Conservation (phyloP, 164 flowering plant genomes). For the Platanus orientalis region DNA sequence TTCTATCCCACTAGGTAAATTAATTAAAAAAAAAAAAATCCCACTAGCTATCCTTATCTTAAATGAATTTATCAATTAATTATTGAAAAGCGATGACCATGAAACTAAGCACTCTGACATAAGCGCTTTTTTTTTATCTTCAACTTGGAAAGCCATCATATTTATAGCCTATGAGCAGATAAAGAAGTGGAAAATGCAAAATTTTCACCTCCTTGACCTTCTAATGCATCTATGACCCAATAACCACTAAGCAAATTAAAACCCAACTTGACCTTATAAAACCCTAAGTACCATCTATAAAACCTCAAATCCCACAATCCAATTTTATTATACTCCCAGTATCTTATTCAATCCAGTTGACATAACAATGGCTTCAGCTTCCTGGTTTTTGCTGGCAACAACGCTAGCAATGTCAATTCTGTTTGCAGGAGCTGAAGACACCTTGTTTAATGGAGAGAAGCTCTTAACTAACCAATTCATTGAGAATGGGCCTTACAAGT, state of each 20-base stretch:
- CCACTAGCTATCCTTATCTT: too few species aligned
- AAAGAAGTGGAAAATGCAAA: slow-evolving; percentile 1
- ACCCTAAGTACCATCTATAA: background rate
- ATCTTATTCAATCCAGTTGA: too few species aligned
- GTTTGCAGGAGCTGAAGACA: slow-evolving; percentile 26
- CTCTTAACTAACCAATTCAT: slow-evolving; percentile 22
- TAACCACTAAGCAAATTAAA: too few species aligned
- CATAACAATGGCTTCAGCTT: background rate
- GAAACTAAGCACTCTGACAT: too few species aligned
- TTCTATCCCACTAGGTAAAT: too few species aligned
- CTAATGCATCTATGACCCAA: too few species aligned
- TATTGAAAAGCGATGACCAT: too few species aligned
- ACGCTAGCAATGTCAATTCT: slow-evolving; percentile 4
- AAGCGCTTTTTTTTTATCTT: too few species aligned
- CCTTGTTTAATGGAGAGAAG: slow-evolving; percentile 26
- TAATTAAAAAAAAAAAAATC: too few species aligned
- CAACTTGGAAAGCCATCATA: too few species aligned
- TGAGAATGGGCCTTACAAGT: slow-evolving; percentile 29
- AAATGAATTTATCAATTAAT: too few species aligned
- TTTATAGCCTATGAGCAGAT: background rate
- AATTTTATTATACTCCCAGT: too few species aligned
- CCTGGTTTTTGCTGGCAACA: slow-evolving; percentile 1
- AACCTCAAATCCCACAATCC: background rate
- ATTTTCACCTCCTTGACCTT: background rate
- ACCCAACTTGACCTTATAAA: background rate